Conservation (phyloP, 768 basidiomycete species). For the Phlegmacium glaucopus region DNA sequence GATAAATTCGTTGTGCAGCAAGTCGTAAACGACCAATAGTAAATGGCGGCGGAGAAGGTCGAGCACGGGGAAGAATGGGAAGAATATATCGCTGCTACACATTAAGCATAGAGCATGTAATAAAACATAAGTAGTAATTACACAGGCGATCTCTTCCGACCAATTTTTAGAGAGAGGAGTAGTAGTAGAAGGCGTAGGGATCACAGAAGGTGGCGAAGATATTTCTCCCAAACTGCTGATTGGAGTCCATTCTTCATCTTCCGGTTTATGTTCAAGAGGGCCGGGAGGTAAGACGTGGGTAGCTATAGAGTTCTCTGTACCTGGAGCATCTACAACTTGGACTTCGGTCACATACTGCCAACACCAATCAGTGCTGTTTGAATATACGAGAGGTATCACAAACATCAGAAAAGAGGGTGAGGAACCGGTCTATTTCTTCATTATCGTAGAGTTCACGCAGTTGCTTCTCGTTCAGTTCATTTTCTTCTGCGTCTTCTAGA, state of each 20-base stretch:
- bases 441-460: constrained; percentile 58
- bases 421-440: constrained; percentile 61
- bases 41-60: constrained; percentile 42
- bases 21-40: constrained; percentile 51
- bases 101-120: constrained; percentile 1
- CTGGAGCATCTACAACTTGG: constrained; percentile 23
- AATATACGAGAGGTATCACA: not conserved
- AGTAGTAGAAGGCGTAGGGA: not conserved
- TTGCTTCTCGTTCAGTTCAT: constrained; percentile 46
- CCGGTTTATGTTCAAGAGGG: constrained; percentile 1
- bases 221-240: not conserved
- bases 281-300: not conserved
- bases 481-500: constrained; percentile 9
- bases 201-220: not conserved
- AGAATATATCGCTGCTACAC: constrained; percentile 34
- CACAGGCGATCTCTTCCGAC: constrained; percentile 26
- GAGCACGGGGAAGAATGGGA: constrained; percentile 43
- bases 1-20: constrained; percentile 51
- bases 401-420: constrained; percentile 56
- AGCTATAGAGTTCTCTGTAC: constrained; percentile 5
- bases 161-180: constrained; percentile 8
- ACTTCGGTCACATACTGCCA: constrained; percentile 61
- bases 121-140: constrained; percentile 8
- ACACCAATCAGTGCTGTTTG: not conserved
- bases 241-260: constrained; percentile 13